phyloP scores from a whole-genome alignment of 805 yeast genomes.

The Pichia scutulata region DNA sequence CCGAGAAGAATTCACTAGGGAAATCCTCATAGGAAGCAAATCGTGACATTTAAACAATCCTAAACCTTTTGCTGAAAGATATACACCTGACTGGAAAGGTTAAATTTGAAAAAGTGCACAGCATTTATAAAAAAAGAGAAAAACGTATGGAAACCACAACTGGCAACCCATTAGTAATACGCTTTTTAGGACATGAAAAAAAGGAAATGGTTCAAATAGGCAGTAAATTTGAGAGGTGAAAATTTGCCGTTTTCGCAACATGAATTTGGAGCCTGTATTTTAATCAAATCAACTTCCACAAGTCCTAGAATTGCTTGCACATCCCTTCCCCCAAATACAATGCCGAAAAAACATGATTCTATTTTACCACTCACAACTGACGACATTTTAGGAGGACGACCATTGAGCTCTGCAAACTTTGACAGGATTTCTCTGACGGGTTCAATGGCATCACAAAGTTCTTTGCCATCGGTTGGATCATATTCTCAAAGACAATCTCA shows the following conservation, averaged over 20 bases:
- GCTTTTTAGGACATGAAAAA: not conserved
- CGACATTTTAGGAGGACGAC: conserved; percentile 9
- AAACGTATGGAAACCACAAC: too few species aligned
- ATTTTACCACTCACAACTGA: conserved; percentile 16
- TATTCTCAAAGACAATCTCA: conserved; percentile 11
- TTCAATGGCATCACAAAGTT: conserved; percentile 10
- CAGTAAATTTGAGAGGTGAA: not conserved
- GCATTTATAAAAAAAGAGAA: too few species aligned
- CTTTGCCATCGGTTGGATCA: conserved; percentile 12
- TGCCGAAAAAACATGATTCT: conserved; percentile 4
- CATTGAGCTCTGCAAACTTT: not conserved
- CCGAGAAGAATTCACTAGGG: not conserved
- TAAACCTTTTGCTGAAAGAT: not conserved
- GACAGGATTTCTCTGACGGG: conserved; percentile 3
- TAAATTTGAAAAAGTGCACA: too few species aligned
- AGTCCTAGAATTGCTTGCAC: not conserved
- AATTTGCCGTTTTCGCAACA: not conserved
- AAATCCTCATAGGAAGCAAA: not conserved
- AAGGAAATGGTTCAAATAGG: not conserved
- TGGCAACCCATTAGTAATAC: not conserved
- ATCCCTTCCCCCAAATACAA: not conserved
- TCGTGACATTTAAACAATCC: not conserved
- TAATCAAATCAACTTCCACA: not conserved
- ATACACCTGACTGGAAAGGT: too few species aligned
- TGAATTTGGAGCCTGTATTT: too few species aligned